Evolutionary conservation across 768 basidiomycete genomes (phyloP).

Genomic region (Tremella yokohamensis): DNA sequence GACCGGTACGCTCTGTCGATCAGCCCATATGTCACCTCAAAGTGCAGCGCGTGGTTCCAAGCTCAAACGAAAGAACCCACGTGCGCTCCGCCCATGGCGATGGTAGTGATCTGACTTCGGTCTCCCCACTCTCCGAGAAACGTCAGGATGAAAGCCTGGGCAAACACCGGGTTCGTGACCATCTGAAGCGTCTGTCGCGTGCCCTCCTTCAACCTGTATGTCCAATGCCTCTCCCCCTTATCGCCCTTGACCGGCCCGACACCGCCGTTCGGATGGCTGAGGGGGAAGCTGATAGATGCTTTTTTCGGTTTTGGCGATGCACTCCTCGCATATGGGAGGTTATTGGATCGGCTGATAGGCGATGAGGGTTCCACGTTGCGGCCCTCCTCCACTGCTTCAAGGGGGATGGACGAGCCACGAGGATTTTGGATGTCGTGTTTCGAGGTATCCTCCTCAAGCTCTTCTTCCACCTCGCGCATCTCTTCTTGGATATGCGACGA

Average conservation of each 20-base stretch:
- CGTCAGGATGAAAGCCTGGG: slow-evolving; percentile 88
- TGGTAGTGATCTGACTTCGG: slow-evolving; percentile 93
- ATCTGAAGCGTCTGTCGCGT: slow-evolving; percentile 76
- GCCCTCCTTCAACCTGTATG: slow-evolving; percentile 57
- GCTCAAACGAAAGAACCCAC: slow-evolving; percentile 55
- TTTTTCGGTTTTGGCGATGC: slow-evolving; percentile 10
- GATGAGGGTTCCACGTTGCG: slow-evolving; percentile 3
- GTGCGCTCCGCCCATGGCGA: slow-evolving; percentile 90
- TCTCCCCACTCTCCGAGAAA: slow-evolving; percentile 99
- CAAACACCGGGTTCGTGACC: slow-evolving; percentile 85
- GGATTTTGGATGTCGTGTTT: slow-evolving; percentile 47
- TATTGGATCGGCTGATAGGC: slow-evolving; percentile 5
- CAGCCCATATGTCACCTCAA: slow-evolving; percentile 4
- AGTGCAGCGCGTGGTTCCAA: not conserved
- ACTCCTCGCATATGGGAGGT: not conserved
- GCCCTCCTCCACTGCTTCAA: slow-evolving; percentile 76
- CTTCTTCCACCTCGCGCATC: slow-evolving; percentile 92
- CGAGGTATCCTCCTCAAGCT: slow-evolving; percentile 76
- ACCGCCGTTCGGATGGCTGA: slow-evolving; percentile 16
- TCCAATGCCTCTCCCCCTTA: slow-evolving; percentile 21
- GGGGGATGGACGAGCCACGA: slow-evolving; percentile 55
- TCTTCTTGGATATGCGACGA: slow-evolving; percentile 84
- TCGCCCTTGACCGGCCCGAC: slow-evolving; percentile 12
- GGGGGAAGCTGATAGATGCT: slow-evolving; percentile 20
- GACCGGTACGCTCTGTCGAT: slow-evolving; percentile 78